Evolutionary conservation across 805 yeast species (phyloP), one percentile per base, ranked within the genome.

Genomic region (Nakazawaea ambrosiae): DNA sequence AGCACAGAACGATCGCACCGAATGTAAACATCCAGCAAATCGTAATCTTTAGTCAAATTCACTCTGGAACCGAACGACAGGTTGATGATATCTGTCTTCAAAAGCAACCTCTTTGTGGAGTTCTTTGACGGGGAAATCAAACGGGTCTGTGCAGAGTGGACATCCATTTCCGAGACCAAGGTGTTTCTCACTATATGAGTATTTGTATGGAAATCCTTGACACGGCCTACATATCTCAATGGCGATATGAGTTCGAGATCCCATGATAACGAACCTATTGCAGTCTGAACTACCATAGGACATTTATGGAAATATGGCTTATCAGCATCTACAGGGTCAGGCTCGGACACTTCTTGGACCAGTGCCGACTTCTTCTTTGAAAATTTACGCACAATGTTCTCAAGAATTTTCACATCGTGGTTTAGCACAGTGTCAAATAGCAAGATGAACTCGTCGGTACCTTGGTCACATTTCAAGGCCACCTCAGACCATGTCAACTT

Each of bases 371-470:
- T 18, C 14, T n/a, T 15, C 20, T 4, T 24, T 2, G 27, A 5
- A 20, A 24, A 4, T 2, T 19, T 10, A 5, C 18, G 19, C n/a
- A 26, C 28, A 14, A 26, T n/a, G 12, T 14, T n/a, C 15, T 35
- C 24, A 6, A 57, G 36, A 8, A 47, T 37, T 10, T 43, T 45
- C 27, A 47, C 42, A 22, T 60, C 65, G 22, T 49, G 30, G 11
- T 47, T 39, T 6, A 41, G 20, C 14, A 58, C 27, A 2, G 45
- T 26, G 14, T 51, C 49, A 10, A 59, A 23, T 1, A 51, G 47
- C 10, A 32, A 18, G 3, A 45, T 27, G 11, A 55, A 45, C n/a
- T 41, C 33, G 0, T 48, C 45, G 0, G 58, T 43, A 3, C 55
- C 59, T 4, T 45, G 42, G 4, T 42, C 46, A 7, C 50, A 42